phyloP scores from a whole-genome alignment of 2,329 filamentous ascomycete genomes.

The Fusarium chlamydosporum region DNA sequence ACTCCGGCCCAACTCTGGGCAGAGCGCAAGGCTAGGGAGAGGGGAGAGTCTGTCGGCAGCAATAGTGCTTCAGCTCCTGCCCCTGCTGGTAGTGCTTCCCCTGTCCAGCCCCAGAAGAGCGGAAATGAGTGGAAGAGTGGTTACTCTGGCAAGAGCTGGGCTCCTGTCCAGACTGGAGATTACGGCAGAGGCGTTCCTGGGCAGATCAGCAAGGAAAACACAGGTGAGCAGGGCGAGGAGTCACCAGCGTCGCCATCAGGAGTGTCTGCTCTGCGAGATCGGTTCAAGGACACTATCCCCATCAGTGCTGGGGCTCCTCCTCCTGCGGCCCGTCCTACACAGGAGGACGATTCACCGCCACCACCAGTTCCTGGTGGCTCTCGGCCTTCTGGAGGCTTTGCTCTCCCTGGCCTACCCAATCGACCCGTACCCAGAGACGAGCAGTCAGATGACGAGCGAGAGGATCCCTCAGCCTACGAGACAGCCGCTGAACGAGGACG shows the following conservation, averaged over 20 bases:
- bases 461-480: conserved; percentile 62
- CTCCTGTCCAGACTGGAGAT: conserved; percentile 78
- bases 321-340: conserved; percentile 56
- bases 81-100: conserved; percentile 59
- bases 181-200: conserved; percentile 72
- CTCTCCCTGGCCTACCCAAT: conserved; percentile 81
- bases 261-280: conserved; percentile 82
- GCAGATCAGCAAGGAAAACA: conserved; percentile 69
- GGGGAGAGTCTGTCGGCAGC: conserved; percentile 64
- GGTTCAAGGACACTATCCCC: conserved; percentile 82
- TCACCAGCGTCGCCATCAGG: conserved; percentile 70
- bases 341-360: conserved; percentile 65
- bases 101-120: conserved; percentile 77
- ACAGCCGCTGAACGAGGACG: conserved; percentile 62
- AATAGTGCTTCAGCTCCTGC: conserved; percentile 54
- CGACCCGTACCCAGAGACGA: conserved; percentile 66
- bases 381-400: conserved; percentile 81
- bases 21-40: conserved; percentile 91
- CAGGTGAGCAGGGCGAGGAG: conserved; percentile 69
- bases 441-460: conserved; percentile 64
- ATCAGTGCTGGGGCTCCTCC: conserved; percentile 67
- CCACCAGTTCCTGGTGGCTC: conserved; percentile 64
- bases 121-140: conserved; percentile 90
- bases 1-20: conserved; percentile 98
- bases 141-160: conserved; percentile 92